Base-by-base conservation (phyloP, 805 yeast species). In the Ogataea naganishii region DNA sequence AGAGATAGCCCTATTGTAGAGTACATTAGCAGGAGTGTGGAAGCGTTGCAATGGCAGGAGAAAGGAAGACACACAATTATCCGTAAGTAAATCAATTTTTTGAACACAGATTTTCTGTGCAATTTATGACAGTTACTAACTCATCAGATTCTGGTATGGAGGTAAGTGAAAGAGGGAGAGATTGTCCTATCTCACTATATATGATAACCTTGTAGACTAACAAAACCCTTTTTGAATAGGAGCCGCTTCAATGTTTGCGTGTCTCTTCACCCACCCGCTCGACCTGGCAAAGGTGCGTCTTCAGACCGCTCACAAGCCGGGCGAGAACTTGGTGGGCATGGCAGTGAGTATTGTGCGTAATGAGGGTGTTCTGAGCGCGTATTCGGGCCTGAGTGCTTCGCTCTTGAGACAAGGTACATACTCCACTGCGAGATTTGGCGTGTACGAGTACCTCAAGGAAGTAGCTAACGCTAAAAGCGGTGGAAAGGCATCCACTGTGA, bases 241-340 rank as follows among this genome's bases (percentile, higher is more conserved):
- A 33, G 77, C 73, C 11, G 73, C 81, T 11, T 77, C 82, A 34
- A 72, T 72, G 64, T 66, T 67, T 27, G 85, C 84, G 6, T 73
- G 80, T 48, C 41, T 72, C 22, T 70, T 69, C 27, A 77, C 85
- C 2, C 95, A 84, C 56, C 95, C 95, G 4, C 60, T 84, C 35
- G 95, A 84, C 51, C 62, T 84, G 24, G 92, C 95, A 3, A 84
- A 84, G 47, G 95, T 86, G 7, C 70, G 95, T 29, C 62, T 84
- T 49, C 95, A 84, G 51, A 80, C 95, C 0, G 86, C 94, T 3
- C 49, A 68, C 1, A 59, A 54, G 9, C 80, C 82, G 4, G 84
- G 84, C 24, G 80, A 73, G 32, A 62, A 75, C 0, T 61, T 84
- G 39, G 48, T 71, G 6, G 58, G 70, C 6, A 80, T 84, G 71